phyloP scores from a whole-genome alignment of 345 rosid species.

The Luvunga scandens region DNA sequence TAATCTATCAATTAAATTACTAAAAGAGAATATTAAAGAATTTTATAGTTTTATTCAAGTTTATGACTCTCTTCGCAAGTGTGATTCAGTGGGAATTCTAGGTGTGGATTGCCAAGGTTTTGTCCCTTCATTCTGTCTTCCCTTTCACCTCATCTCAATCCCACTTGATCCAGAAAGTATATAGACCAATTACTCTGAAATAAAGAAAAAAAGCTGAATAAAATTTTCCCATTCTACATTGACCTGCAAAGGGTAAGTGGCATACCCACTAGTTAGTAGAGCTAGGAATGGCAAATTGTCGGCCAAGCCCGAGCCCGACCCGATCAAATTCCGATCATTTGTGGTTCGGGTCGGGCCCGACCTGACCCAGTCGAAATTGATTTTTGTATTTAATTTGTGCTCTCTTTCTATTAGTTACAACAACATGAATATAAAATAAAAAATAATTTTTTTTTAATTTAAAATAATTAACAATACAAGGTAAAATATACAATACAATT shows the following conservation, averaged over 20 bases:
- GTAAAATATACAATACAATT: too few species aligned
- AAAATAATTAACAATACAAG: too few species aligned
- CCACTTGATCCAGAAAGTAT: not conserved
- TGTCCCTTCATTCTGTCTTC: not conserved
- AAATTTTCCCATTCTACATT: not conserved
- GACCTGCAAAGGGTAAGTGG: not conserved
- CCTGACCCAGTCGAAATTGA: too few species aligned
- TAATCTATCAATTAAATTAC: not conserved
- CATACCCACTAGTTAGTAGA: not conserved
- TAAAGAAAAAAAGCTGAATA: not conserved
- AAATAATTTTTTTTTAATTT: too few species aligned
- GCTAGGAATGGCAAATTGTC: too few species aligned
- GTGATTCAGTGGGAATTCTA: not conserved
- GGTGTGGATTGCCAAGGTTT: not conserved
- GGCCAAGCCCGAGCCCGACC: too few species aligned
- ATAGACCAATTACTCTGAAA: not conserved
- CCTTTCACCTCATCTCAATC: not conserved
- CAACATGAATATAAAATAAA: too few species aligned
- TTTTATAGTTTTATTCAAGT: not conserved
- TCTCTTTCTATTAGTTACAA: too few species aligned
- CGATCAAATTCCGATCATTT: too few species aligned
- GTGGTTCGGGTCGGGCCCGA: too few species aligned
- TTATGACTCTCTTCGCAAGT: not conserved
- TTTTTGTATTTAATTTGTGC: too few species aligned
- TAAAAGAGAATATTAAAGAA: not conserved